These are phyloP conservation scores for Vaccinium macrocarpon DNA, from an alignment of 148 eudicot species.

Conservation along the genomic window DNA sequence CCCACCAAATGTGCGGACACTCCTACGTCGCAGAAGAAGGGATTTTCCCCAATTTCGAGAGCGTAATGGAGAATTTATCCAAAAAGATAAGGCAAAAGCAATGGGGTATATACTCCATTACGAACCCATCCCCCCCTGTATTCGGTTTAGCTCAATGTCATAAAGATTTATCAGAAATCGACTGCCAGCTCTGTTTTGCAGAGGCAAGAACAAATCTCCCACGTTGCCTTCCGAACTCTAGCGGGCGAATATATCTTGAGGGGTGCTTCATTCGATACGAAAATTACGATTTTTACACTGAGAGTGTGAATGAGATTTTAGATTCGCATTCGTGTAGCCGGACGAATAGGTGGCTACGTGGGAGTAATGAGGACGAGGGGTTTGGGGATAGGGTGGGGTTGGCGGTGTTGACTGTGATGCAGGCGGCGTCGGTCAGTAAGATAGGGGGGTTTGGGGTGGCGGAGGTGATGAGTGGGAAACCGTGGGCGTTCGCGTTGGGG, in stretches of 20 bases:
- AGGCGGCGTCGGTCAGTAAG: background rate
- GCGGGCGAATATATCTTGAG: background rate
- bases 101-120: background rate
- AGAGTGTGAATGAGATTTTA: background rate
- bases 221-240: background rate
- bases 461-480: background rate
- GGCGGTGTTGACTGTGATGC: background rate
- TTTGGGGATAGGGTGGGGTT: background rate
- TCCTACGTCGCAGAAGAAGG: background rate
- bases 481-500: constrained; percentile 9
- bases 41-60: background rate
- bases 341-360: background rate
- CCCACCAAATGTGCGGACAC: background rate
- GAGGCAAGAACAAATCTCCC: constrained; percentile 8
- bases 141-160: constrained; percentile 12
- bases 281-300: background rate
- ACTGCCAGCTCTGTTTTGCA: constrained; percentile 8
- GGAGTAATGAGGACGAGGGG: background rate
- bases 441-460: background rate
- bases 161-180: background rate
- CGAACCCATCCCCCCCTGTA: background rate
- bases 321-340: background rate
- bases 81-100: background rate
- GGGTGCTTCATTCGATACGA: background rate
- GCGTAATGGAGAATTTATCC: constrained; percentile 13